These are phyloP conservation scores for Hymenoscyphus fructigenus DNA, from an alignment of 2,329 filamentous ascomycete genomes.

Conservation along the genomic window DNA sequence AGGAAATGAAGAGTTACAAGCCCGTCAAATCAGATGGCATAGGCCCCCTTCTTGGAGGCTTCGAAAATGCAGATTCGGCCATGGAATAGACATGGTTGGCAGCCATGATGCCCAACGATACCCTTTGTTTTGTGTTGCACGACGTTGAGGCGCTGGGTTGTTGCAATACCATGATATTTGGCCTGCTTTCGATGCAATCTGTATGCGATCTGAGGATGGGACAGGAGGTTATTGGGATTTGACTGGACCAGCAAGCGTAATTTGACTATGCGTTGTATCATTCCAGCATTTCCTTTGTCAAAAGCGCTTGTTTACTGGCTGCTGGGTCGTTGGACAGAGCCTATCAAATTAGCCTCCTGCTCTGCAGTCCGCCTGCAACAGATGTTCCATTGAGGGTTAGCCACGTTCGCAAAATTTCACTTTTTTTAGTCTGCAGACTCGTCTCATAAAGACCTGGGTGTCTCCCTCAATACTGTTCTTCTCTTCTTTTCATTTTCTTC, in stretches of 20 bases:
- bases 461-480: conserved; percentile 23
- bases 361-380: conserved; percentile 35
- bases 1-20: conserved; percentile 31
- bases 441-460: conserved; percentile 32
- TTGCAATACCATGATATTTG: conserved; percentile 33
- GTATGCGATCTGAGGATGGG: conserved; percentile 18
- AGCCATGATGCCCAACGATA: conserved; percentile 21
- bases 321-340: conserved; percentile 28
- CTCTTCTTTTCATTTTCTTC: conserved; percentile 16
- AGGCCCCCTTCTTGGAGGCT: conserved; percentile 37
- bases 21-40: conserved; percentile 37
- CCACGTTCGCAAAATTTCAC: conserved; percentile 36
- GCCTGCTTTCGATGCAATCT: conserved; percentile 27
- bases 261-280: conserved; percentile 39
- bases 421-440: conserved; percentile 26
- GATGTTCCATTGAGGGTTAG: conserved; percentile 36
- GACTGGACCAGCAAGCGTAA: conserved; percentile 37
- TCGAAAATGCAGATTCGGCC: conserved; percentile 35
- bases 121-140: conserved; percentile 28
- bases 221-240: conserved; percentile 32
- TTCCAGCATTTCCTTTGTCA: conserved; percentile 37
- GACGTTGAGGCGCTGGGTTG: conserved; percentile 32
- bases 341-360: conserved; percentile 35
- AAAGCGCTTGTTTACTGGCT: conserved; percentile 37
- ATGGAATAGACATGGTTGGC: conserved; percentile 32